A percentile compares a stretch with the other conserved stretches of the same genome.
phyloP scores from a whole-genome alignment of 352 stramenopile genomes.

The Pythium sukuiense region DNA sequence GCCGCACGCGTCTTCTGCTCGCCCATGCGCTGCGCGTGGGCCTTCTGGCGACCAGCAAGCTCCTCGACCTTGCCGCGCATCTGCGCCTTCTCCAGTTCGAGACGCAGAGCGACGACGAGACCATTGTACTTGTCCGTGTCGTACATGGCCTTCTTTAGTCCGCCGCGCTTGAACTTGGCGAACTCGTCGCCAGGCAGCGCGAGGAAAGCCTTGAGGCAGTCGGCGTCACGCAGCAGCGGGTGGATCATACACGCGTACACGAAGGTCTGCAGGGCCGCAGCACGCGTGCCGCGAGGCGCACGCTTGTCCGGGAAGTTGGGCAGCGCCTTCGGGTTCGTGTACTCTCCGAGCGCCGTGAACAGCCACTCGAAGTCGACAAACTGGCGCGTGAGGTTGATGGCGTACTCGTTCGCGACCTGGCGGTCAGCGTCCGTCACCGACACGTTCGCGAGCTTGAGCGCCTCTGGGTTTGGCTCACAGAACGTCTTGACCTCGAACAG shows the following conservation, averaged over 20 bases:
- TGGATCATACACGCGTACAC: constrained; percentile 81
- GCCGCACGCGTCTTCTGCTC: constrained; percentile 62
- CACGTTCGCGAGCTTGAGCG: constrained; percentile 53
- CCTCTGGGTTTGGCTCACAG: constrained; percentile 70
- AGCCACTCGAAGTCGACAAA: constrained; percentile 87
- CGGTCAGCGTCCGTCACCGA: constrained; percentile 57
- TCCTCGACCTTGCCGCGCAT: constrained; percentile 78
- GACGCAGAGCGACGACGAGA: constrained; percentile 71
- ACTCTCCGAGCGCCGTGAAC: constrained; percentile 68
- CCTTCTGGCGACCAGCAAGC: constrained; percentile 62
- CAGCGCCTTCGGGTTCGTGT: constrained; percentile 79
- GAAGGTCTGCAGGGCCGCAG: constrained; percentile 68
- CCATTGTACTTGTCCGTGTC: constrained; percentile 78
- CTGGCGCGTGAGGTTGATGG: constrained; percentile 62
- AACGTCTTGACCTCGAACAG: constrained; percentile 77
- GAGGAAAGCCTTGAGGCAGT: constrained; percentile 86
- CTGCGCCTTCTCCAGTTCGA: constrained; percentile 86
- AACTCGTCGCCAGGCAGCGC: constrained; percentile 70
- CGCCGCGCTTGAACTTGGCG: constrained; percentile 62
- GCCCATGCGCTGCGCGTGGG: constrained; percentile 64
- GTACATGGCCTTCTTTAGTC: constrained; percentile 71
- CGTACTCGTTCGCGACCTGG: constrained; percentile 79
- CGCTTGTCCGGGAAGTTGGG: constrained; percentile 80
- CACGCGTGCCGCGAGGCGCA: constrained; percentile 43
- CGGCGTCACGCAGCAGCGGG: constrained; percentile 70